Evolutionary conservation across 345 rosid species (phyloP), one percentile per base, ranked within the genome.

Genomic region (Tarenaya hassleriana): DNA sequence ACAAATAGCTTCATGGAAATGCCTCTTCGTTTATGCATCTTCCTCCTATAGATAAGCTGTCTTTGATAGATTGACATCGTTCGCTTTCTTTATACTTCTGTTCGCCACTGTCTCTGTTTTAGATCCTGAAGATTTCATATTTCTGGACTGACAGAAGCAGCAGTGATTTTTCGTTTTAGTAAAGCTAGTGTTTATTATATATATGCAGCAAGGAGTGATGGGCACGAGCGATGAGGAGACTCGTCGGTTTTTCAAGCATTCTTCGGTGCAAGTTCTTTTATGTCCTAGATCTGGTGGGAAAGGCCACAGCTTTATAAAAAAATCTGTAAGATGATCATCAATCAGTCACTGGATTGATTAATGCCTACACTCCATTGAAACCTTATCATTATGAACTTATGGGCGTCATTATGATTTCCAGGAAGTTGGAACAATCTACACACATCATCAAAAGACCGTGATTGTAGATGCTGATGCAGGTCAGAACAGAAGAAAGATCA

Each of bases 201-300:
- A 45, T 49, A 24, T 77, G 69, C 60, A 90, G 97, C 83, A 81
- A 52, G 97, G 97, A 24, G 48, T 86, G 47, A 90, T 90, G 97
- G 44, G 61, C 47, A 90, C 97, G 40, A 69, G 70, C 39, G 97
- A 90, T 71, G 97, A 90, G 67, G 86, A 76, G 72, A 90, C 95
- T 50, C 94, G 90, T 43, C 84, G 56, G 34, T 90, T 83, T 45
- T 90, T 90, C 77, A 86, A 84, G 77, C 81, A 81, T 62, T 90
- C 97, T 1, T 83, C 97, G 0, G 95, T 90, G 60, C 90, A 86
- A 64, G 86, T 90, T 52, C 62, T 86, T 40, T 95, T 86, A 63
- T 90, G 95, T 63, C 94, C 97, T 16, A 79, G 97, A 47, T 76
- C 94, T 61, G 90, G 77, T 4, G 88, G 80, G 34, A 78, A 71